phyloP scores from a whole-genome alignment of 371 early-diverging fungal genomes.

The Mucor ambiguus region DNA sequence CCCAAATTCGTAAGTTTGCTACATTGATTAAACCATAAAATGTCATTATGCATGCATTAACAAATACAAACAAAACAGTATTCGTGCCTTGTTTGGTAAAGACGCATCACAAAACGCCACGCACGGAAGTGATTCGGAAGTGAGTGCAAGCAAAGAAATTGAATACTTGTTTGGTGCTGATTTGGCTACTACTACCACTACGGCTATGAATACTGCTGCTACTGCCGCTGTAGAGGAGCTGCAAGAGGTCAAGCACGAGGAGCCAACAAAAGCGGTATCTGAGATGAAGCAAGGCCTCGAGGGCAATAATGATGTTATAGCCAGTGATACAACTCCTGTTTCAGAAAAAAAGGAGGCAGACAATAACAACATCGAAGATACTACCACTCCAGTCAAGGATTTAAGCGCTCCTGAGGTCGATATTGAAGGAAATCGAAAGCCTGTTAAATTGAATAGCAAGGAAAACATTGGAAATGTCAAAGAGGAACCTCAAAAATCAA shows the following conservation, averaged over 20 bases:
- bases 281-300: not conserved
- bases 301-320: not conserved
- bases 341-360: not conserved
- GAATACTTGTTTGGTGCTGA: constrained; percentile 14
- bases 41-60: not conserved
- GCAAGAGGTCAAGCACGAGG: not conserved
- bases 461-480: not conserved
- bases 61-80: constrained; percentile 14
- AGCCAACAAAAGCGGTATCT: not conserved
- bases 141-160: constrained; percentile 69
- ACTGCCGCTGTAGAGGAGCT: no score
- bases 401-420: not conserved
- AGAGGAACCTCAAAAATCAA: not conserved
- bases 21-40: not conserved
- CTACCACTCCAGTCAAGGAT: not conserved
- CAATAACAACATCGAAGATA: not conserved
- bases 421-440: not conserved
- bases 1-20: constrained; percentile 44
- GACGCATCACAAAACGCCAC: constrained; percentile 68
- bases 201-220: not conserved
- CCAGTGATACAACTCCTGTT: not conserved
- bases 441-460: not conserved
- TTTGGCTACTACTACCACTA: not conserved
- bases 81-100: constrained; percentile 66
- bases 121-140: constrained; percentile 73